Conservation (phyloP, 2,329 filamentous ascomycete species). For the Corniculantispora saksenae region DNA sequence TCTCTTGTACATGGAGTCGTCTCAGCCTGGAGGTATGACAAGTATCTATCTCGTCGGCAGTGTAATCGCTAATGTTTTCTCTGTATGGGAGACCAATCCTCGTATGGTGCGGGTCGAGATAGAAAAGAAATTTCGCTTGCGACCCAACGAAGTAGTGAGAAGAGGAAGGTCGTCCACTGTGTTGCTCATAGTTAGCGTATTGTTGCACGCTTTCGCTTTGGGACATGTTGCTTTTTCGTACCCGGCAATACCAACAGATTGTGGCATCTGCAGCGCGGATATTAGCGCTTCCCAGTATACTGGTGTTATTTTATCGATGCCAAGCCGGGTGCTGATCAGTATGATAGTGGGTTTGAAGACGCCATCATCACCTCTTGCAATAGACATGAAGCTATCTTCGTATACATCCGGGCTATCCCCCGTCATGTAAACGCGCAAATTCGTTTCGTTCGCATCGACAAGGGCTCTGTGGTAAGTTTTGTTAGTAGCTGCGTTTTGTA, state of each 20-base stretch:
- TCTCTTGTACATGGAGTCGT: conserved; percentile 80
- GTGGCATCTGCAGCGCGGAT: conserved; percentile 78
- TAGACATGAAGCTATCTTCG: conserved; percentile 79
- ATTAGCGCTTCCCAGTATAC: conserved; percentile 96
- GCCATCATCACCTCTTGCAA: conserved; percentile 67
- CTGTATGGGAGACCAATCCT: conserved; percentile 70
- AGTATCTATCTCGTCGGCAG: conserved; percentile 71
- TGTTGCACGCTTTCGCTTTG: conserved; percentile 8
- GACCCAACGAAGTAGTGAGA: conserved; percentile 67
- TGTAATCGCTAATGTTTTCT: conserved; percentile 58
- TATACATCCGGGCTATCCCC: conserved; percentile 91
- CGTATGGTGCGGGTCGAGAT: conserved; percentile 90
- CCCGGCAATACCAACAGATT: conserved; percentile 96
- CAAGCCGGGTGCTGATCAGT: conserved; percentile 82
- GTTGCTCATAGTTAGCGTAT: neutral
- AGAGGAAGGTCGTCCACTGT: conserved; percentile 84
- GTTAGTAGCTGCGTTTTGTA: neutral
- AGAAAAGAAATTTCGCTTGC: conserved; percentile 79
- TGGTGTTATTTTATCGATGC: conserved; percentile 90
- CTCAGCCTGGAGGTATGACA: conserved; percentile 87
- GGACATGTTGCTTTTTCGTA: conserved; percentile 41
- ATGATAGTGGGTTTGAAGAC: conserved; percentile 82
- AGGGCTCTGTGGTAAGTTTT: conserved; percentile 61
- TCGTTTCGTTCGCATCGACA: conserved; percentile 63
- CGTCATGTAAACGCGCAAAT: conserved; percentile 81